A percentile compares a stretch with the other conserved stretches of the same genome.
These are phyloP conservation scores for Aspergillus nidulans DNA, from an alignment of 495 filamentous ascomycete genomes.

Conservation along the genomic window DNA sequence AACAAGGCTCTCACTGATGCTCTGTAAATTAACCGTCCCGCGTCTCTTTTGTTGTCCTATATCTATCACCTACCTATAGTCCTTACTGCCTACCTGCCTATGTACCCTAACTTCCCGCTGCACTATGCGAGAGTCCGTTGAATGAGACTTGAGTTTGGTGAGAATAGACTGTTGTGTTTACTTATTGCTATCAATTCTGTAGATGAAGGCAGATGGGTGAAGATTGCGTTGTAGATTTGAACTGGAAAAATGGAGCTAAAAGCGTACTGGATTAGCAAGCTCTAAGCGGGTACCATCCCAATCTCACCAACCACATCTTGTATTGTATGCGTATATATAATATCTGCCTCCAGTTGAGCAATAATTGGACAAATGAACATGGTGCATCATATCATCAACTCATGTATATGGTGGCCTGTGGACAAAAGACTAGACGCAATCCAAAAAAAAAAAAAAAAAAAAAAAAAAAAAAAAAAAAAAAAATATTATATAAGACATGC, in stretches of 20 bases:
- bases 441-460: neutral
- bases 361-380: too few relatives aligned
- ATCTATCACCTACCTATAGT: constrained; percentile 1
- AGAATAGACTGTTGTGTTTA: constrained; percentile 6
- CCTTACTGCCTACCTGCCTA: neutral
- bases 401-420: neutral
- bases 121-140: neutral
- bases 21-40: constrained; percentile 62
- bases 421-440: neutral
- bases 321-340: too few relatives aligned
- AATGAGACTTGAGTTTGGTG: neutral
- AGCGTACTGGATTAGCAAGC: too few relatives aligned
- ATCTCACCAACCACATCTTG: too few relatives aligned
- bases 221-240: too few relatives aligned
- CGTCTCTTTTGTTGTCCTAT: constrained; percentile 9
- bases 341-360: too few relatives aligned
- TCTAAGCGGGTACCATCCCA: too few relatives aligned
- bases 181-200: too few relatives aligned
- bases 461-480: neutral
- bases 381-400: neutral
- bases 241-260: too few relatives aligned
- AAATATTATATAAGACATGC: neutral
- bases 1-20: constrained; percentile 97
- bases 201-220: too few relatives aligned
- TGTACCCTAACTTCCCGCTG: constrained; percentile 3